These are phyloP conservation scores for Gleditsia sinensis DNA, from an alignment of 306 rosid species.

Conservation along the genomic window DNA sequence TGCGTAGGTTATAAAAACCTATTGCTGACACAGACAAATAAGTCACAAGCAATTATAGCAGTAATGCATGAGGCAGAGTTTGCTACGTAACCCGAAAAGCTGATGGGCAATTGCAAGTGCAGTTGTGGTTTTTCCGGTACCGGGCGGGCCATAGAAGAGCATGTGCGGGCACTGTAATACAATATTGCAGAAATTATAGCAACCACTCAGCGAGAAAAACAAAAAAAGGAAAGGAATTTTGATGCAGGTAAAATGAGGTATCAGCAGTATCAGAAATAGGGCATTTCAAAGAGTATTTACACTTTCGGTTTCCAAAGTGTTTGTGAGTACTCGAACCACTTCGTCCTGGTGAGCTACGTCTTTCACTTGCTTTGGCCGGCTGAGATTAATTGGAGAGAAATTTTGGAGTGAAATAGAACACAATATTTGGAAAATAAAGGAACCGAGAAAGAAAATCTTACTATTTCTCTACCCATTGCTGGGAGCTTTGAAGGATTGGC, in stretches of 20 bases:
- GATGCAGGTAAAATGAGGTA: background rate
- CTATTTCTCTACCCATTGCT: conserved; percentile 99
- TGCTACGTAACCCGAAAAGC: conserved; percentile 62
- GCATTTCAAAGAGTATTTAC: conserved; percentile 42
- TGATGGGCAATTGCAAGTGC: conserved; percentile 91
- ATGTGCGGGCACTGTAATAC: conserved; percentile 77
- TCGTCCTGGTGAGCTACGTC: conserved; percentile 96
- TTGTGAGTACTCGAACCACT: conserved; percentile 90
- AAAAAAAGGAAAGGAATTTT: background rate
- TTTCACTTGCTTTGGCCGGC: conserved; percentile 91
- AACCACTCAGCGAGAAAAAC: background rate
- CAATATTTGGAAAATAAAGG: background rate
- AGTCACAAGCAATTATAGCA: background rate
- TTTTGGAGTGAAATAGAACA: background rate
- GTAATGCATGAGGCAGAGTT: background rate
- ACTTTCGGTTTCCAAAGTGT: conserved; percentile 82
- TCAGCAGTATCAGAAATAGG: background rate
- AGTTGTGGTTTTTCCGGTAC: conserved; percentile 94
- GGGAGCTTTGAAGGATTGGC: conserved; percentile 75
- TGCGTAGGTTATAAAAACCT: too few species aligned
- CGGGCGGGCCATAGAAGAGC: conserved; percentile 97
- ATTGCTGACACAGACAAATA: too few species aligned
- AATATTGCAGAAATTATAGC: background rate
- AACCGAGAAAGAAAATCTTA: conserved; percentile 23
- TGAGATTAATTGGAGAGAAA: conserved; percentile 24